Base-by-base conservation (phyloP, 2,329 filamentous ascomycete genomes). In the Fusarium sarcochroum region DNA sequence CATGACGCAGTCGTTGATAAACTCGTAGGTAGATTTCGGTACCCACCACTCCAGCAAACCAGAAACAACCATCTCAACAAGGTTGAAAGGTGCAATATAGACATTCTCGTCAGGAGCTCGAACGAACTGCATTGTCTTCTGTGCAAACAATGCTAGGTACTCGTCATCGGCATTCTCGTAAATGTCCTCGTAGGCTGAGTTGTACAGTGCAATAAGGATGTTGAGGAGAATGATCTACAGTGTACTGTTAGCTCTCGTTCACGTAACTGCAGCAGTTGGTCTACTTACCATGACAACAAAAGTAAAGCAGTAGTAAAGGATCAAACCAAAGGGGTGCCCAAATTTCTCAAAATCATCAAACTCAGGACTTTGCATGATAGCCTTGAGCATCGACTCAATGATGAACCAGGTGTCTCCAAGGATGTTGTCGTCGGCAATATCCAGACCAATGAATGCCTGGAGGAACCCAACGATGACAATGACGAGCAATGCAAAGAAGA, bases 51-150 rank as follows among this genome's bases (percentile, higher is more conserved):
- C 96, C 53, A 97, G 90, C 0, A 97, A 76, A 38, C 92, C 87
- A 5, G 98, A 86, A 63, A 88, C 83, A 64, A 97, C 84, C 18
- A 98, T 90, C 78, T 99, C 96, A 63, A 99, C 87, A 3, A 99
- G 85, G 78, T 99, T 99, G 80, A 99, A 92, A 0, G 96, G 96
- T 1, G 96, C 90, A 74, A 99, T 97, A 80, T 96, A 99, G 56
- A 99, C 96, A 72, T 99, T 99, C 79, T 99, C 96, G 73, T 99
- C 96, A 0, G 96, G 96, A 0, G 96, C 96, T 48, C 96, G 93
- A 18, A 98, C 93, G 75, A 98, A 99, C 75, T 97, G 94, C 87
- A 98, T 93, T 0, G 96, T 98, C 80, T 97, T 97, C 71, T 97
- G 92, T 0, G 93, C 87, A 80, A 97, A 98, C 5, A 98, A 87